Evolutionary conservation across 1,284 basidiomycete genomes (phyloP).

Genomic region (Mycosarcoma mackinlayi): DNA sequence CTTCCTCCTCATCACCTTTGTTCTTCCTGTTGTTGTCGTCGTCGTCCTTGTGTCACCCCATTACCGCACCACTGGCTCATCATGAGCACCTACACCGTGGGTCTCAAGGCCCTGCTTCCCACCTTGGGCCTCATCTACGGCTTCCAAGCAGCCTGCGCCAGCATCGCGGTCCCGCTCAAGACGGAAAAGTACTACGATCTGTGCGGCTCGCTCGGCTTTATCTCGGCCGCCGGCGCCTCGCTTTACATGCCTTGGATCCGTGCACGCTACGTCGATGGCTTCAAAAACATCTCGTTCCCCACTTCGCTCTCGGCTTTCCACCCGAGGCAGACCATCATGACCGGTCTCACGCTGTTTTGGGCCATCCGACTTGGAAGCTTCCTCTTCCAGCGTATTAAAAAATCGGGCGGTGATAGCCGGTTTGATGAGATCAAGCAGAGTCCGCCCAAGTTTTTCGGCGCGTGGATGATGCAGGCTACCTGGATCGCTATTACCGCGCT

Average conservation of each 20-base stretch:
- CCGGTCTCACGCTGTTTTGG: constrained; percentile 75
- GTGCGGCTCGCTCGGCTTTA: constrained; percentile 76
- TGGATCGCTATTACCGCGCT: constrained; percentile 79
- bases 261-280: constrained; percentile 44
- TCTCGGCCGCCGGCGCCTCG: constrained; percentile 75
- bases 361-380: constrained; percentile 76
- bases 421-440: constrained; percentile 78
- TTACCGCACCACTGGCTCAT: background rate
- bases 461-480: constrained; percentile 80
- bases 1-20: no score
- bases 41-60: background rate
- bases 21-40: no score
- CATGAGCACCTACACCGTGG: constrained; percentile 51
- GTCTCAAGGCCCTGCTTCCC: constrained; percentile 50
- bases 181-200: constrained; percentile 63
- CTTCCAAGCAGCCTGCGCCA: constrained; percentile 54
- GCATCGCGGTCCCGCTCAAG: constrained; percentile 49
- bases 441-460: constrained; percentile 74
- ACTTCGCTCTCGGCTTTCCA: constrained; percentile 71
- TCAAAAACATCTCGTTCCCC: constrained; percentile 40
- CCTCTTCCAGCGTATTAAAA: constrained; percentile 73
- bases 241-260: constrained; percentile 72
- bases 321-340: constrained; percentile 75
- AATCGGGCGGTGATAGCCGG: constrained; percentile 74
- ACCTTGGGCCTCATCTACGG: constrained; percentile 58